Percentiles rank a stretch among this genome's conserved stretches.
These are phyloP conservation scores for Viola odorata DNA, from an alignment of 345 rosid genomes.

Conservation along the genomic window DNA sequence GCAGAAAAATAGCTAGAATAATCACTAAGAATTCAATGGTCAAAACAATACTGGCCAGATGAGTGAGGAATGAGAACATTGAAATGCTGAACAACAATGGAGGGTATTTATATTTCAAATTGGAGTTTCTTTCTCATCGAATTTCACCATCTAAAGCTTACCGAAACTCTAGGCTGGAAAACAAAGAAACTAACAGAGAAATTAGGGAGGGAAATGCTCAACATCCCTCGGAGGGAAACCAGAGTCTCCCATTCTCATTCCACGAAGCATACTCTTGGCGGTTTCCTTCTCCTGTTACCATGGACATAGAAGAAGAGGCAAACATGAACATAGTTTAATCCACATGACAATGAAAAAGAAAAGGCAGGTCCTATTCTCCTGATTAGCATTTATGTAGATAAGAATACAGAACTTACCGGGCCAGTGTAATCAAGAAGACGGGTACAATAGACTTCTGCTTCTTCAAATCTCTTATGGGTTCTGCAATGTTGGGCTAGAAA, in stretches of 20 bases:
- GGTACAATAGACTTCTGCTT: constrained; percentile 90
- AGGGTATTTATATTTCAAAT: too few relatives aligned
- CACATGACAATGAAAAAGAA: background rate
- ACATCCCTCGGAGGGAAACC: constrained; percentile 66
- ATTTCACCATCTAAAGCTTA: too few relatives aligned
- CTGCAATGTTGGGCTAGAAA: constrained; percentile 77
- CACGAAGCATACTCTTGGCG: constrained; percentile 75
- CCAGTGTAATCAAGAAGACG: constrained; percentile 92
- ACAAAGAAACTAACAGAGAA: background rate
- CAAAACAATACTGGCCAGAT: too few relatives aligned
- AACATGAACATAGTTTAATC: constrained; percentile 1
- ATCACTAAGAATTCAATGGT: too few relatives aligned
- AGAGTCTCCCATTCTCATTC: constrained; percentile 54
- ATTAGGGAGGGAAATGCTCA: constrained; percentile 65
- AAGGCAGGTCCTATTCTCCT: background rate
- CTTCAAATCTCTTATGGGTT: constrained; percentile 63
- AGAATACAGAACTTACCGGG: constrained; percentile 51
- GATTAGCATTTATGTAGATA: too few relatives aligned
- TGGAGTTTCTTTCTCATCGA: too few relatives aligned
- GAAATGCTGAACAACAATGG: too few relatives aligned
- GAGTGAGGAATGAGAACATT: too few relatives aligned
- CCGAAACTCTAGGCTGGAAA: too few relatives aligned
- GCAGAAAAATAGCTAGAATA: too few relatives aligned
- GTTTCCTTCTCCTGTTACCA: constrained; percentile 80
- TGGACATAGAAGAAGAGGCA: constrained; percentile 3